A percentile compares a stretch with the other conserved stretches of the same genome.
Evolutionary conservation across 176 grass and related monocot species (phyloP).

Genomic region (Oryza meyeriana): DNA sequence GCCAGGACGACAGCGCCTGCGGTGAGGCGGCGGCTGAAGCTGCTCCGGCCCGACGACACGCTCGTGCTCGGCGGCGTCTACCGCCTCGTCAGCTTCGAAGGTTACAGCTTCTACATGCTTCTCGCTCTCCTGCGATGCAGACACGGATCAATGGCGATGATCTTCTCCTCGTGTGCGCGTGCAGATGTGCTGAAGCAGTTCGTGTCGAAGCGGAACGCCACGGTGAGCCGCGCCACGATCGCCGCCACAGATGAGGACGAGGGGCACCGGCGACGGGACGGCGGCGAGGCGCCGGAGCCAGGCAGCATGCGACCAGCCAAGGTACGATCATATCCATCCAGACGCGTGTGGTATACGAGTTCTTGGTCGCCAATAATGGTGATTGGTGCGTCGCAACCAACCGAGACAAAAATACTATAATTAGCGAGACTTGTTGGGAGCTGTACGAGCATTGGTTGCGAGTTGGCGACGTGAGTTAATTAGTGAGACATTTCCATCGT

Average conservation of each 20-base stretch:
- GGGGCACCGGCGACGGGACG: neutral
- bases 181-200: constrained; percentile 47
- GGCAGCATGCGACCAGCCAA: neutral
- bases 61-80: constrained; percentile 80
- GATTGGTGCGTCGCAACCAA: neutral
- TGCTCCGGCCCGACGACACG: constrained; percentile 91
- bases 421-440: neutral
- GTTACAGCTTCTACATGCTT: neutral
- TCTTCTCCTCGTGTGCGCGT: neutral
- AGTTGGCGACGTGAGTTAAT: neutral
- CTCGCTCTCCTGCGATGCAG: neutral
- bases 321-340: neutral
- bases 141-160: neutral
- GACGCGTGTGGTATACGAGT: neutral
- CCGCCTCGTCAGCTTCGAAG: constrained; percentile 96
- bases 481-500: neutral
- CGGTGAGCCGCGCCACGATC: constrained; percentile 17
- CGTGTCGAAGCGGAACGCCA: constrained; percentile 28
- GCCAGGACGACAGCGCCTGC: too few species aligned
- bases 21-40: constrained; percentile 58
- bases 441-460: neutral
- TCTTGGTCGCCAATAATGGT: neutral
- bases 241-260: neutral
- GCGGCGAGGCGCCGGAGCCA: neutral
- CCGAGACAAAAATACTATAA: neutral